These are phyloP conservation scores for Microascus cirrosus DNA, from an alignment of 2,329 filamentous ascomycete species.

Conservation along the genomic window DNA sequence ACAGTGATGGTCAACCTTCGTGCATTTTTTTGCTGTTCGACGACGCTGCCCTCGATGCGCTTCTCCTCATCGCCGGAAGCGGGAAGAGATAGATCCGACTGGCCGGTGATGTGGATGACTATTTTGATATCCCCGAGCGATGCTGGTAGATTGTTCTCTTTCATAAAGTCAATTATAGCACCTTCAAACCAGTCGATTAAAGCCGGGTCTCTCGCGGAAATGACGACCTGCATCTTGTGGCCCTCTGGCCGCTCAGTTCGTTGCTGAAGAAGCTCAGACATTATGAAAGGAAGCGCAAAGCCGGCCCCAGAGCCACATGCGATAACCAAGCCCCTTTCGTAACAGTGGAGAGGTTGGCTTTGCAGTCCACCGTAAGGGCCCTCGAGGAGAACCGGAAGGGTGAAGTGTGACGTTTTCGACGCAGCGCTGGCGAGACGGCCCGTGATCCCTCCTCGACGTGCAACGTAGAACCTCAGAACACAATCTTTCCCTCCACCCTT, in stretches of 20 bases:
- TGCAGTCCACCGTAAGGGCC: constrained; percentile 47
- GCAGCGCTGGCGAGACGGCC: constrained; percentile 28
- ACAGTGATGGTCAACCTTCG: not conserved
- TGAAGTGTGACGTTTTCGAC: constrained; percentile 18
- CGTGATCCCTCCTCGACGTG: constrained; percentile 37
- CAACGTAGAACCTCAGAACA: constrained; percentile 38
- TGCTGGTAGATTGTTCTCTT: not conserved
- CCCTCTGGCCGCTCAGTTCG: not conserved
- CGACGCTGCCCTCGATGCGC: not conserved
- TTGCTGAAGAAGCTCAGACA: not conserved
- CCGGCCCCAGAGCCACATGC: constrained; percentile 46
- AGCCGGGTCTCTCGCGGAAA: not conserved
- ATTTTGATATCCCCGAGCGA: constrained; percentile 1
- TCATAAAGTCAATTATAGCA: not conserved
- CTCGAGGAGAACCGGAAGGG: constrained; percentile 38
- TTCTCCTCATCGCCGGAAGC: not conserved
- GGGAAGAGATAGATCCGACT: not conserved
- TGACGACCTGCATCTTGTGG: constrained; percentile 7
- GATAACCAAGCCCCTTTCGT: constrained; percentile 33
- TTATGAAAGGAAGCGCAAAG: constrained; percentile 34
- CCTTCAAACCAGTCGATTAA: constrained; percentile 1
- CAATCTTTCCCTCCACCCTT: constrained; percentile 16
- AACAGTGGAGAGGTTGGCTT: constrained; percentile 20
- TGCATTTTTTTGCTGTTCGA: not conserved
- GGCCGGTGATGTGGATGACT: constrained; percentile 5